Percentiles rank a stretch among this genome's conserved stretches.
Evolutionary conservation across 495 filamentous ascomycete species (phyloP).

Genomic region (Aspergillus leporis): DNA sequence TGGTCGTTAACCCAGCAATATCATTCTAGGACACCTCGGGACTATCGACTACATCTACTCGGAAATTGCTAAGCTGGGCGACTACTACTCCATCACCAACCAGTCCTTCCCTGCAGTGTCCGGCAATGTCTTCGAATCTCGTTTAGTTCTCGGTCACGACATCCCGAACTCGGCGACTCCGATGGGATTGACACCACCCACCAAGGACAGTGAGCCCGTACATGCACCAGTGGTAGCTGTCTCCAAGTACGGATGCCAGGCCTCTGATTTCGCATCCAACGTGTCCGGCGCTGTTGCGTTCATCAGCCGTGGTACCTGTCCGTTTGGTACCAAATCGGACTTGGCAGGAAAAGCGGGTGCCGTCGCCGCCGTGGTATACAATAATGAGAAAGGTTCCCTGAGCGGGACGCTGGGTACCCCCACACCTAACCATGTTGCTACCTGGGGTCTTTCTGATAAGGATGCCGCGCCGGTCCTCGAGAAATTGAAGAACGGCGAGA

Average conservation of each 20-base stretch:
- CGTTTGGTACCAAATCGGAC: constrained; percentile 61
- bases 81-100: constrained; percentile 59
- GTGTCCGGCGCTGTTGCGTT: constrained; percentile 55
- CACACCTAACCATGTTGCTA: constrained; percentile 54
- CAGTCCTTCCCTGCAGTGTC: constrained; percentile 60
- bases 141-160: constrained; percentile 53
- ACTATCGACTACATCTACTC: constrained; percentile 63
- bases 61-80: constrained; percentile 46
- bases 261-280: constrained; percentile 46
- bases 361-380: constrained; percentile 61
- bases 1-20: constrained; percentile 13
- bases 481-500: constrained; percentile 47
- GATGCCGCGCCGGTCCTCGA: constrained; percentile 50
- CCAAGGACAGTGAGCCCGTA: constrained; percentile 51
- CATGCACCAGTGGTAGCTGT: constrained; percentile 23
- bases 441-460: constrained; percentile 53
- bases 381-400: constrained; percentile 49
- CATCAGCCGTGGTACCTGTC: constrained; percentile 56
- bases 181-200: constrained; percentile 62
- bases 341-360: constrained; percentile 58
- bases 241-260: constrained; percentile 54
- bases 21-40: constrained; percentile 49
- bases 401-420: constrained; percentile 56
- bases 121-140: constrained; percentile 58
- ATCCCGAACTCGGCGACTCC: constrained; percentile 51